Conservation (phyloP, 108 stramenopile species). For the Cyclostephanos tholiformis region DNA sequence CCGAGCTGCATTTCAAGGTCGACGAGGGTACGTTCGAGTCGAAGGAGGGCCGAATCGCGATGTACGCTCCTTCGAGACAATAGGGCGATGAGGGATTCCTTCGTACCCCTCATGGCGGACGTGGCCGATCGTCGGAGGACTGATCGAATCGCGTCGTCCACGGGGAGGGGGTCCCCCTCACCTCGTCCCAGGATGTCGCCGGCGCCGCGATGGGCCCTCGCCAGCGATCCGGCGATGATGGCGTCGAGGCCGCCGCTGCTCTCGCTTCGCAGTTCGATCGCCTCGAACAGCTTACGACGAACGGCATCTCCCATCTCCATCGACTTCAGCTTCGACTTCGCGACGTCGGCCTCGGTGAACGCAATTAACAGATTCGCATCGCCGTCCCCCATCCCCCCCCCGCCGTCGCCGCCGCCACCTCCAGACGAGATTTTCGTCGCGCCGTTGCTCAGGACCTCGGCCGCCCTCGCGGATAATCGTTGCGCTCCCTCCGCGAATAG, state of each 20-base stretch:
- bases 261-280: conserved; percentile 85
- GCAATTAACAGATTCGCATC: conserved; percentile 68
- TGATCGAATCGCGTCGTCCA: conserved; percentile 52
- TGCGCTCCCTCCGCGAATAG: conserved; percentile 83
- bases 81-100: conserved; percentile 85
- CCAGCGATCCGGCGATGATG: conserved; percentile 85
- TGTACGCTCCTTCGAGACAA: conserved; percentile 67
- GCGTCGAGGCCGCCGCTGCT: conserved; percentile 88
- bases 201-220: conserved; percentile 41
- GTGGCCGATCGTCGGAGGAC: conserved; percentile 67
- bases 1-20: conserved; percentile 76
- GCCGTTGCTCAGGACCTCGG: conserved; percentile 59
- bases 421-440: conserved; percentile 66
- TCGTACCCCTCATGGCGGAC: conserved; percentile 59
- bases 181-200: conserved; percentile 25
- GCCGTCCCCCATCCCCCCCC: not conserved
- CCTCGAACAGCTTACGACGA: conserved; percentile 67
- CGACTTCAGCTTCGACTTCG: conserved; percentile 83
- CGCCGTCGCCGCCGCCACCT: not conserved
- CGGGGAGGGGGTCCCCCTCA: conserved; percentile 6
- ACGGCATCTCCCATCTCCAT: conserved; percentile 88
- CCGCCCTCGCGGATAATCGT: conserved; percentile 73
- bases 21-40: conserved; percentile 75
- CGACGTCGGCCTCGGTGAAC: conserved; percentile 88
- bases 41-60: conserved; percentile 73